Conservation (phyloP, 345 rosid species). For the Salix exigua region DNA sequence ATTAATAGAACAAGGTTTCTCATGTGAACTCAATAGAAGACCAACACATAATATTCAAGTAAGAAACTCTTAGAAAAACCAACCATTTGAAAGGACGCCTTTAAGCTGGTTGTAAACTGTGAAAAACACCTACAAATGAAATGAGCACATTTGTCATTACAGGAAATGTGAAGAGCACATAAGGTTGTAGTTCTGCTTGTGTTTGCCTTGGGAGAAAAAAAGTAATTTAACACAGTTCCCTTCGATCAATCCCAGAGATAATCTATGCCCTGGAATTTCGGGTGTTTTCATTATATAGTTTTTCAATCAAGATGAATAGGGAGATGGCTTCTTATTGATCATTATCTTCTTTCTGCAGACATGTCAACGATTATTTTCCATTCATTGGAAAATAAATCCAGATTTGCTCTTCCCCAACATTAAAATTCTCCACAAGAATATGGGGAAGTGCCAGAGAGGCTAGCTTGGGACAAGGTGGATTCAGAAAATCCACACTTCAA, state of each 20-base stretch:
- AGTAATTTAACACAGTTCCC: neutral
- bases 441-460: neutral
- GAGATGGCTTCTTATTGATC: neutral
- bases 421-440: neutral
- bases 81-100: slow-evolving; percentile 70
- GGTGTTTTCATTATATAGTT: neutral
- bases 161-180: slow-evolving; percentile 12
- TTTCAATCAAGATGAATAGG: neutral
- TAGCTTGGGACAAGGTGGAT: neutral
- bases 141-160: slow-evolving; percentile 24
- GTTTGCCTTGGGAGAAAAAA: neutral
- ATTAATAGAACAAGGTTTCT: neutral
- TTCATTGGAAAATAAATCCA: neutral
- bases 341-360: neutral
- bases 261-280: neutral
- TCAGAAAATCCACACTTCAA: neutral
- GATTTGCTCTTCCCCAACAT: neutral
- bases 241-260: slow-evolving; percentile 3
- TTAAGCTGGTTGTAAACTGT: slow-evolving; percentile 71
- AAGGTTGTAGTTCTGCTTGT: slow-evolving; percentile 1
- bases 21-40: slow-evolving; percentile 4
- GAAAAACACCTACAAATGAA: slow-evolving; percentile 73
- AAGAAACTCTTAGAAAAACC: slow-evolving; percentile 28
- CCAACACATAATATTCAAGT: neutral
- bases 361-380: neutral